These are phyloP conservation scores for Globisporangium paddicum DNA, from an alignment of 352 stramenopile genomes.

Conservation along the genomic window DNA sequence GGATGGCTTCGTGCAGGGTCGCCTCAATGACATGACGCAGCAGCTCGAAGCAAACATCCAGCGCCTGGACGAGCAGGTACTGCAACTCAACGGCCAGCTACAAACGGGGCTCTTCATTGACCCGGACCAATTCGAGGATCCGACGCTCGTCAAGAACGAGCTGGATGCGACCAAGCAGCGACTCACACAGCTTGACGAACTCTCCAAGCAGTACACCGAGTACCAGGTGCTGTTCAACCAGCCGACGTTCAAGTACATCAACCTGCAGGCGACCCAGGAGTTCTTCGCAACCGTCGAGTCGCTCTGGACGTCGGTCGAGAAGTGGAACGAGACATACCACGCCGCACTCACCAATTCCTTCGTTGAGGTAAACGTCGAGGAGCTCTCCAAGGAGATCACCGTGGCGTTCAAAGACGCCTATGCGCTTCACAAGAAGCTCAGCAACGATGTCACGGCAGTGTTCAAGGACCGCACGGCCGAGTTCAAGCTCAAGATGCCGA, in stretches of 20 bases:
- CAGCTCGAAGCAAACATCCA: slow-evolving; percentile 92
- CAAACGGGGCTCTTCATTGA: slow-evolving; percentile 88
- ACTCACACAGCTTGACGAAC: slow-evolving; percentile 81
- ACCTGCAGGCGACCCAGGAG: slow-evolving; percentile 84
- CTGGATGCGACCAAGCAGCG: slow-evolving; percentile 78
- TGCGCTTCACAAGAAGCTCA: slow-evolving; percentile 89
- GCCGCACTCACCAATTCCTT: slow-evolving; percentile 83
- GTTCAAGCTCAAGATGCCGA: slow-evolving; percentile 90
- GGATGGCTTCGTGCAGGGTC: slow-evolving; percentile 78
- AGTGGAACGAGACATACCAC: slow-evolving; percentile 82
- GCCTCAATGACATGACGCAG: slow-evolving; percentile 89
- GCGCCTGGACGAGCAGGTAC: slow-evolving; percentile 88
- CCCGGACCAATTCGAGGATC: slow-evolving; percentile 82
- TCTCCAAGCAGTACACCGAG: slow-evolving; percentile 89
- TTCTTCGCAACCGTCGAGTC: slow-evolving; percentile 81
- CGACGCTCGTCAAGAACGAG: slow-evolving; percentile 69
- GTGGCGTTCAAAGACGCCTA: slow-evolving; percentile 89
- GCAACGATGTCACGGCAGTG: slow-evolving; percentile 84
- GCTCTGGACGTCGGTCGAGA: slow-evolving; percentile 82
- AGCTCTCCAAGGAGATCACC: slow-evolving; percentile 83
- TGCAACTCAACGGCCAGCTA: slow-evolving; percentile 79
- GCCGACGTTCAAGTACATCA: slow-evolving; percentile 86
- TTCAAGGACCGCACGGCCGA: slow-evolving; percentile 86
- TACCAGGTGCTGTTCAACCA: slow-evolving; percentile 92
- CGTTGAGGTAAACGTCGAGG: slow-evolving; percentile 84